Evolutionary conservation across 1,139 yeast species (phyloP).

Genomic region (Zygoascus sp.): DNA sequence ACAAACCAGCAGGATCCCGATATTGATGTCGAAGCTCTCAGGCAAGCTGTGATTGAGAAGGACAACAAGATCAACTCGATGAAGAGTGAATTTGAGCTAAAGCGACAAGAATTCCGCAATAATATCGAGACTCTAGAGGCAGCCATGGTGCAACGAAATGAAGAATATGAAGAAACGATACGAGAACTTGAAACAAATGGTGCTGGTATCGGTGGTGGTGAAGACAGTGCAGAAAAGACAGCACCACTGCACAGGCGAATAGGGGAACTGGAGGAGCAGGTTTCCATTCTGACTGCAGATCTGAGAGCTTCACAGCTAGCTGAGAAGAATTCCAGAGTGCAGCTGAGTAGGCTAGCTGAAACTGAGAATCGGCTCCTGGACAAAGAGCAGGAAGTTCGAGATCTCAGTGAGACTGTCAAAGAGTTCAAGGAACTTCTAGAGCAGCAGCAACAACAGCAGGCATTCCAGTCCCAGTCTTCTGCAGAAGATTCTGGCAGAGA

Average conservation of each 20-base stretch:
- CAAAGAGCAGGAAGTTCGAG: conserved; percentile 30
- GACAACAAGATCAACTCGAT: conserved; percentile 28
- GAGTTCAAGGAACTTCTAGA: conserved; percentile 22
- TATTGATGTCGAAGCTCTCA: conserved; percentile 23
- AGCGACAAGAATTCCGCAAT: conserved; percentile 33
- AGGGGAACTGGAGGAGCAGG: conserved; percentile 21
- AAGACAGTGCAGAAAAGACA: conserved; percentile 18
- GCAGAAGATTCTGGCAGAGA: neutral
- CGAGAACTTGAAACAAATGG: conserved; percentile 23
- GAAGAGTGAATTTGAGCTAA: conserved; percentile 30
- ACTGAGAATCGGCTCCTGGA: conserved; percentile 33
- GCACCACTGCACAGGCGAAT: conserved; percentile 23
- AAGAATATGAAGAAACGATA: conserved; percentile 9
- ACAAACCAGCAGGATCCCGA: conserved; percentile 17
- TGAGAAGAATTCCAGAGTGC: conserved; percentile 28
- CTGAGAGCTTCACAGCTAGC: conserved; percentile 23
- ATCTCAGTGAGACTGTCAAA: conserved; percentile 28
- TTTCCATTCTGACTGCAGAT: conserved; percentile 26
- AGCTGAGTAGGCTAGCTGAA: conserved; percentile 30
- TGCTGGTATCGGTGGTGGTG: conserved; percentile 5
- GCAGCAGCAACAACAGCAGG: neutral
- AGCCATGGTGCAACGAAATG: conserved; percentile 27
- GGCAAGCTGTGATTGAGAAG: conserved; percentile 25
- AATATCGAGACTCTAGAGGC: conserved; percentile 31
- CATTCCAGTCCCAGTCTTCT: neutral